Percentiles rank a stretch among this genome's conserved stretches.
Evolutionary conservation across 1,284 basidiomycete species (phyloP).

Genomic region (Rhodofomes roseus): DNA sequence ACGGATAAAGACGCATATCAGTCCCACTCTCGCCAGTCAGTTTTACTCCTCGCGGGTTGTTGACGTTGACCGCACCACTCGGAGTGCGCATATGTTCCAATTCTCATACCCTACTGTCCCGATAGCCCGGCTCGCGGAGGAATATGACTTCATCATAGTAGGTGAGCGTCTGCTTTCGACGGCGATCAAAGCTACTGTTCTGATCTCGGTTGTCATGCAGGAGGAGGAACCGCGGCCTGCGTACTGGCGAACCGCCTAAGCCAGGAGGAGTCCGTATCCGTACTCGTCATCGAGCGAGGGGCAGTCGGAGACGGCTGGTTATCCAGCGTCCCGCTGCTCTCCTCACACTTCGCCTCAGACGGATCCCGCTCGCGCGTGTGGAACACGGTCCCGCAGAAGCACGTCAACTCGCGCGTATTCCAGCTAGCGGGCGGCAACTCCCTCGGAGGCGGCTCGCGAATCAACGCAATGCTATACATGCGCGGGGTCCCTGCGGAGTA

Average conservation of each 20-base stretch:
- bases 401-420: conserved; percentile 2
- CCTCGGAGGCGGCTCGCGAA: neutral
- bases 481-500: conserved; percentile 34
- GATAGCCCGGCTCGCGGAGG: neutral
- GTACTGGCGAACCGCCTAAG: conserved; percentile 1
- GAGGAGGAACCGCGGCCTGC: neutral
- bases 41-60: too few relatives aligned
- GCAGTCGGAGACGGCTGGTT: neutral
- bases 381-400: conserved; percentile 9
- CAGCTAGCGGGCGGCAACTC: neutral
- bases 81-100: too few relatives aligned
- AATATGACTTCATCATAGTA: neutral
- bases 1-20: too few relatives aligned
- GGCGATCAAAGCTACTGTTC: neutral
- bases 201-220: neutral
- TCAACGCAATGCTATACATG: conserved; percentile 25
- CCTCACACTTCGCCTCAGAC: neutral
- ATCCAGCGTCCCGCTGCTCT: neutral
- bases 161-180: neutral
- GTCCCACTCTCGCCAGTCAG: too few relatives aligned
- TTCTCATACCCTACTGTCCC: too few relatives aligned
- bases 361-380: neutral
- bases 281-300: neutral
- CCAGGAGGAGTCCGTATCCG: neutral
- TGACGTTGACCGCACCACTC: too few relatives aligned